Evolutionary conservation across 306 rosid species (phyloP).

Genomic region (Prunus kanzakura): DNA sequence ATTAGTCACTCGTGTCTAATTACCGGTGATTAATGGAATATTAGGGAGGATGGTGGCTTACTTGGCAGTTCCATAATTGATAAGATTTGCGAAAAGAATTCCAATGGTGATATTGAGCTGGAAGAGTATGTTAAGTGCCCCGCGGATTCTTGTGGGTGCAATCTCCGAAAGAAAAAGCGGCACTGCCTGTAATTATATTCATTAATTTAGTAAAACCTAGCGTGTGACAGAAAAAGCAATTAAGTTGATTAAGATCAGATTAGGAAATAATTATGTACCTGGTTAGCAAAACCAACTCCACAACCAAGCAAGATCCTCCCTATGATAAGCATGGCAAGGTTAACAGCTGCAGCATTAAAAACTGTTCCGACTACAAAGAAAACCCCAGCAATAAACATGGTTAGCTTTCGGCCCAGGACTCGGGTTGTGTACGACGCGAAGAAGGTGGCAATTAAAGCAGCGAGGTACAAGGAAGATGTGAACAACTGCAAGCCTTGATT

Average conservation of each 20-base stretch:
- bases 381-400: slow-evolving; percentile 2
- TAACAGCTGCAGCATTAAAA: neutral
- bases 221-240: neutral
- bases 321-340: neutral
- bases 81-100: slow-evolving; percentile 51
- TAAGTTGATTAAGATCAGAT: neutral
- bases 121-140: slow-evolving; percentile 65
- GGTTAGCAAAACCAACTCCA: slow-evolving; percentile 17
- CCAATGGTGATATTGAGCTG: slow-evolving; percentile 59
- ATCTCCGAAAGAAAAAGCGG: slow-evolving; percentile 41
- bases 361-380: slow-evolving; percentile 1
- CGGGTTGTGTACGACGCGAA: slow-evolving; percentile 27
- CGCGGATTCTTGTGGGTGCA: slow-evolving; percentile 66
- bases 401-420: slow-evolving; percentile 3
- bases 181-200: slow-evolving; percentile 38
- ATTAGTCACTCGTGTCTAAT: no score
- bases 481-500: slow-evolving; percentile 24
- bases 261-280: slow-evolving; percentile 3
- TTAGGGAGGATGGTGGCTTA: slow-evolving; percentile 7
- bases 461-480: slow-evolving; percentile 31
- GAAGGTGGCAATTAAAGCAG: slow-evolving; percentile 25
- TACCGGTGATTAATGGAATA: no score
- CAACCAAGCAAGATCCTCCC: no score
- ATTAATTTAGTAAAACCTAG: neutral
- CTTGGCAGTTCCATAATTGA: slow-evolving; percentile 50